These are phyloP conservation scores for Collybiopsis luxurians DNA, from an alignment of 768 basidiomycete genomes.

Conservation along the genomic window DNA sequence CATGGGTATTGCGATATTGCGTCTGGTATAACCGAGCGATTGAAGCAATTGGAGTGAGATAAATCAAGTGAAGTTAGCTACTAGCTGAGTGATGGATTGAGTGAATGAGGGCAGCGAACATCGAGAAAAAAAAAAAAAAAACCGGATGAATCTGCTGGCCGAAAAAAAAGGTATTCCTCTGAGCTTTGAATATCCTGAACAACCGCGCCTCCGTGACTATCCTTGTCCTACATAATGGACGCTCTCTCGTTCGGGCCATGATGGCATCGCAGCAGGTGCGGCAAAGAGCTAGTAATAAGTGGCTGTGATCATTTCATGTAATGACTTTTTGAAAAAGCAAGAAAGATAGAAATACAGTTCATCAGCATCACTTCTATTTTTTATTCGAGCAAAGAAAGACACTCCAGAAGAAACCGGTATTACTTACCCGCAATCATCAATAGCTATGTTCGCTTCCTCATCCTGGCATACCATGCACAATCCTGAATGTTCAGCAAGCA, in stretches of 20 bases:
- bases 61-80: no score
- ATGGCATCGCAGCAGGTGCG: slow-evolving; percentile 74
- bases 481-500: slow-evolving; percentile 58
- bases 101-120: no score
- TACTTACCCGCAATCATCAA: slow-evolving; percentile 90
- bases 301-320: slow-evolving; percentile 38
- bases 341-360: background rate
- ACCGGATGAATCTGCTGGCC: no score
- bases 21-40: no score
- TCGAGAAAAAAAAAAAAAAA: no score
- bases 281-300: slow-evolving; percentile 81
- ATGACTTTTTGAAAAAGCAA: background rate
- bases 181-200: slow-evolving; percentile 71
- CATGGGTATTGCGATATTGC: no score
- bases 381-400: background rate
- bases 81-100: no score
- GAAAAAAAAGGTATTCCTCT: no score
- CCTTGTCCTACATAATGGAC: slow-evolving; percentile 85
- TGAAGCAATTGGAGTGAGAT: no score
- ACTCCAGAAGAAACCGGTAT: slow-evolving; percentile 12
- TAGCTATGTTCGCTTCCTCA: slow-evolving; percentile 89
- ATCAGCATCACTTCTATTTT: no score
- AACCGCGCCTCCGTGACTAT: slow-evolving; percentile 82
- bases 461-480: slow-evolving; percentile 93
- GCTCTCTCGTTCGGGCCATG: slow-evolving; percentile 68